Percentiles rank a stretch among this genome's conserved stretches.
Evolutionary conservation across 2,329 filamentous ascomycete species (phyloP).

Genomic region (Aspergillus calidoustus): DNA sequence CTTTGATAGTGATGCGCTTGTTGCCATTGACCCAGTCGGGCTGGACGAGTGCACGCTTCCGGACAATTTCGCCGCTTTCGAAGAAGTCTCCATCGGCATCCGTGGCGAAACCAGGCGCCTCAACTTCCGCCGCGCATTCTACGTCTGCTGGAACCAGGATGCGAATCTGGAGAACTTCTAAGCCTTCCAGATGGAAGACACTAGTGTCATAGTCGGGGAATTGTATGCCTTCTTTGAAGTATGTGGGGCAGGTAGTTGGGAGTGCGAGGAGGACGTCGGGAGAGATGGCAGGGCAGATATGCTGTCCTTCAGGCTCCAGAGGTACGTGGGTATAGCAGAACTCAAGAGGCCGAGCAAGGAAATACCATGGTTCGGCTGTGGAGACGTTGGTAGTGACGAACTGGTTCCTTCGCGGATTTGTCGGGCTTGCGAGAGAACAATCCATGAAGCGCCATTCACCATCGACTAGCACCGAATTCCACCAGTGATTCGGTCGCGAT

Average conservation of each 20-base stretch:
- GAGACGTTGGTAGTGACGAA: conserved; percentile 76
- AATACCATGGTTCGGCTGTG: conserved; percentile 87
- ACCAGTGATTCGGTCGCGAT: conserved; percentile 93
- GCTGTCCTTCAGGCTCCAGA: conserved; percentile 83
- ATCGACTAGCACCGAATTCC: conserved; percentile 93
- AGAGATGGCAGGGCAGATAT: conserved; percentile 85
- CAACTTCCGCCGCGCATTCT: conserved; percentile 90
- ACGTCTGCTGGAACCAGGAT: conserved; percentile 87
- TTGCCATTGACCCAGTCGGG: conserved; percentile 86
- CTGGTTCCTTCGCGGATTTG: conserved; percentile 76
- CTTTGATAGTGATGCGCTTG: conserved; percentile 94
- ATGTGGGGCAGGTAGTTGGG: conserved; percentile 82
- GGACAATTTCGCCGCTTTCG: conserved; percentile 84
- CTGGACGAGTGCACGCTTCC: conserved; percentile 85
- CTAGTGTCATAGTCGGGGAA: conserved; percentile 92
- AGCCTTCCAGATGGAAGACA: conserved; percentile 79
- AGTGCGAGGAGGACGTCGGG: conserved; percentile 85
- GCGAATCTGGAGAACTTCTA: conserved; percentile 91
- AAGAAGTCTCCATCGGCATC: conserved; percentile 92
- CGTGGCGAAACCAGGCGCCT: conserved; percentile 76
- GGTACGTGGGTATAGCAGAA: conserved; percentile 96
- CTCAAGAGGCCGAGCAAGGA: conserved; percentile 85
- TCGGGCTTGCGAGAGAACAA: conserved; percentile 87
- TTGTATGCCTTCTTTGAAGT: conserved; percentile 79
- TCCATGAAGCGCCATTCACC: conserved; percentile 97